These are phyloP conservation scores for Acanthamoeba lenticulata DNA, from an alignment of 208 protist genomes.

Conservation along the genomic window DNA sequence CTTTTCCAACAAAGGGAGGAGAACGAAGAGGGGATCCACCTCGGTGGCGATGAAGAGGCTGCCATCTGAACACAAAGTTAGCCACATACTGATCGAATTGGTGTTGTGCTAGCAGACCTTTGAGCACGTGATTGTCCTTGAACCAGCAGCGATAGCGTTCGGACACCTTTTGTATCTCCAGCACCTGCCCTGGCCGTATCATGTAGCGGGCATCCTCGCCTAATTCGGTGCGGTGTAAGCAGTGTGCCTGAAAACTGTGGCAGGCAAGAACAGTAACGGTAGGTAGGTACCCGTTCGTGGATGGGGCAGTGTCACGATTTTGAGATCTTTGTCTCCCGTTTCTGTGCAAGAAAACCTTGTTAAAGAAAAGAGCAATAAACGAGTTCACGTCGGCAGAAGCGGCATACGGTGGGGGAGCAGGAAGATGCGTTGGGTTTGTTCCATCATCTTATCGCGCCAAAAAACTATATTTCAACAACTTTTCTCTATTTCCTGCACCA, in stretches of 20 bases:
- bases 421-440: conserved; percentile 11
- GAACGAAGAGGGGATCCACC: conserved; percentile 34
- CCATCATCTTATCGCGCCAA: conserved; percentile 10
- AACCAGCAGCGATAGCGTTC: conserved; percentile 26
- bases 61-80: neutral
- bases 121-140: neutral
- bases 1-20: conserved; percentile 41
- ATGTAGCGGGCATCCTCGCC: neutral
- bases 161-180: conserved; percentile 19
- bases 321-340: neutral
- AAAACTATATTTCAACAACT: neutral
- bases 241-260: neutral
- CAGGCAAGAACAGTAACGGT: neutral
- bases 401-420: neutral
- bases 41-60: conserved; percentile 24
- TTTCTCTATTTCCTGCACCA: too few species aligned
- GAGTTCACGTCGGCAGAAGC: neutral
- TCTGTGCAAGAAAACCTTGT: neutral
- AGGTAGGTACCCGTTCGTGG: neutral
- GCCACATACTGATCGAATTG: too few species aligned
- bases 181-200: neutral
- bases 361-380: neutral
- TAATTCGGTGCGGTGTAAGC: neutral
- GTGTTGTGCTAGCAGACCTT: too few species aligned
- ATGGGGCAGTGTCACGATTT: neutral